Percentiles rank a stretch among this genome's conserved stretches.
These are phyloP conservation scores for Eutrema salsugineum DNA, from an alignment of 441 rosid species.

Conservation along the genomic window DNA sequence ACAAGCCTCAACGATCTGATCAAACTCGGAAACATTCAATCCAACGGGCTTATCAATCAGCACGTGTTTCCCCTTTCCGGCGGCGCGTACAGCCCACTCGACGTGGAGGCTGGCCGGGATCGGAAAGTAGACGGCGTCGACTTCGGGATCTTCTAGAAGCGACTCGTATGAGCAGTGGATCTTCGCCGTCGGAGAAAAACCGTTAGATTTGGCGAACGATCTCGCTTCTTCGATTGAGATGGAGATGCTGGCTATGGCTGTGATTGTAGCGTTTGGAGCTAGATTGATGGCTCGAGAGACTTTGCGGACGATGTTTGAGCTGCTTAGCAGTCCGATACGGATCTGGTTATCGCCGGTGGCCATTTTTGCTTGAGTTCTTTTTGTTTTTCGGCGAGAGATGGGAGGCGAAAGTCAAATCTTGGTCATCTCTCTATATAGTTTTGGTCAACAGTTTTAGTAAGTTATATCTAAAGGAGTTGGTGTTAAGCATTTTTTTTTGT, in stretches of 20 bases:
- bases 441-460: too few species aligned
- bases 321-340: conserved; percentile 66
- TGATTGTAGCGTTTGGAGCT: conserved; percentile 61
- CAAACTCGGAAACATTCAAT: conserved; percentile 47
- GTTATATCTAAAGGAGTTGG: too few species aligned
- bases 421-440: background rate
- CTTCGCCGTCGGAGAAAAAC: conserved; percentile 48
- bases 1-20: conserved; percentile 54
- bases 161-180: conserved; percentile 62
- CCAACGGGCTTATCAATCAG: conserved; percentile 81
- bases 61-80: conserved; percentile 67
- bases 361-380: background rate
- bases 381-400: background rate
- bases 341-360: conserved; percentile 11
- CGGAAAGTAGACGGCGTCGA: conserved; percentile 79
- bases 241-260: conserved; percentile 56
- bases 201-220: conserved; percentile 50
- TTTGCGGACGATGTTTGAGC: conserved; percentile 64
- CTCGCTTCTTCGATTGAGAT: conserved; percentile 49
- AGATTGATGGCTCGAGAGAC: conserved; percentile 55
- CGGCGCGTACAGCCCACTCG: conserved; percentile 63
- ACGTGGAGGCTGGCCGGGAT: conserved; percentile 72
- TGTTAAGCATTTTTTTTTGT: too few species aligned
- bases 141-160: conserved; percentile 58
- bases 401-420: background rate